These are phyloP conservation scores for Cryphonectria radicalis DNA, from an alignment of 2,329 filamentous ascomycete species.

Conservation along the genomic window DNA sequence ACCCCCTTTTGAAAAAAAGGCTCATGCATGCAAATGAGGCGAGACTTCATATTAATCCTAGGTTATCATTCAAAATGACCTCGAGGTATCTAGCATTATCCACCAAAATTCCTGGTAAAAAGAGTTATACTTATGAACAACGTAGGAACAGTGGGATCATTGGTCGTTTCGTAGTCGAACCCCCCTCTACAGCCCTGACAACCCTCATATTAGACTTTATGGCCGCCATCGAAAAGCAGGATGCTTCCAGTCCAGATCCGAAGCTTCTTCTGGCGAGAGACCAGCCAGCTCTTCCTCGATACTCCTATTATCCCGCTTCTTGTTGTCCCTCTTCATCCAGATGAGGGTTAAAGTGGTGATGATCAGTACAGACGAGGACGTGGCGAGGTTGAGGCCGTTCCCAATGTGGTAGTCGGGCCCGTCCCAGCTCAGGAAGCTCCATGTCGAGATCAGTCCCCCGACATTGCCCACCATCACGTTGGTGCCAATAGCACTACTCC, in stretches of 20 bases:
- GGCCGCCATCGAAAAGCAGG: constrained; percentile 64
- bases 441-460: constrained; percentile 70
- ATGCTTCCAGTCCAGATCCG: constrained; percentile 69
- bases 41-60: not conserved
- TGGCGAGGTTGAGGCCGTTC: constrained; percentile 70
- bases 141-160: not conserved
- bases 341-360: constrained; percentile 50
- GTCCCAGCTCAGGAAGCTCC: constrained; percentile 67
- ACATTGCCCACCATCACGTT: constrained; percentile 75
- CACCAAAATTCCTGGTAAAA: no score
- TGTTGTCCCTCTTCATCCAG: constrained; percentile 67
- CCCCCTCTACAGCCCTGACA: no score
- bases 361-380: constrained; percentile 56
- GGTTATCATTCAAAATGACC: not conserved
- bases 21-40: not conserved
- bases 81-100: no score
- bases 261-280: constrained; percentile 54
- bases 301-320: constrained; percentile 52
- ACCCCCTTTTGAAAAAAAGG: not conserved
- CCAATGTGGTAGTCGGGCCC: constrained; percentile 70
- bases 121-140: no score
- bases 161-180: not conserved
- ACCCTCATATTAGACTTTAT: constrained; percentile 20
- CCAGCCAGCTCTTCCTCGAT: constrained; percentile 56
- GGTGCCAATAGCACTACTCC: constrained; percentile 67